These are phyloP conservation scores for Bipolaris victoriae DNA, from an alignment of 2,329 filamentous ascomycete species.

Conservation along the genomic window DNA sequence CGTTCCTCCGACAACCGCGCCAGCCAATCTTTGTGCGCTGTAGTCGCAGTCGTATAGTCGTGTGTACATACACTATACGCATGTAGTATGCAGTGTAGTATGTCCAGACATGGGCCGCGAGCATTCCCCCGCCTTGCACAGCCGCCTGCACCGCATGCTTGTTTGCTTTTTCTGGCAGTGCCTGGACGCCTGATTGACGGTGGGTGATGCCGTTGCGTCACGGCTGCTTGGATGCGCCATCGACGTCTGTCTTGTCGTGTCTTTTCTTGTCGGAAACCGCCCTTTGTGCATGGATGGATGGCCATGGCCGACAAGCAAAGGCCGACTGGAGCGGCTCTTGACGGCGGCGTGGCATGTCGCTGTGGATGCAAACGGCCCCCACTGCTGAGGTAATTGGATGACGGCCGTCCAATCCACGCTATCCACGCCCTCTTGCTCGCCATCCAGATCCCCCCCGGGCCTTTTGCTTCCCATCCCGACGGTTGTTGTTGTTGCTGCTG, in stretches of 20 bases:
- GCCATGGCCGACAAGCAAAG: not conserved
- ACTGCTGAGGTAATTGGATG: constrained; percentile 45
- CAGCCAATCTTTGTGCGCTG: not conserved
- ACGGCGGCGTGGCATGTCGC: constrained; percentile 1
- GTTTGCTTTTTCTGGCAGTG: constrained; percentile 30
- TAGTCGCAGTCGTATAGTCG: too few species aligned
- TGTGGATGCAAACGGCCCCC: constrained; percentile 9
- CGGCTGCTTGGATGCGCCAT: too few species aligned
- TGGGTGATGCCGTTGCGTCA: not conserved
- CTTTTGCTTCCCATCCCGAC: constrained; percentile 1
- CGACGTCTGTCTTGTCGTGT: too few species aligned
- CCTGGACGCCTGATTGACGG: not conserved
- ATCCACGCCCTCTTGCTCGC: constrained; percentile 5
- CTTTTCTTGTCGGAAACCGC: too few species aligned
- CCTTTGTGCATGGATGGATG: too few species aligned
- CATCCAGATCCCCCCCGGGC: constrained; percentile 7
- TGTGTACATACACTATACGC: too few species aligned
- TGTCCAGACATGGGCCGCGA: constrained; percentile 3
- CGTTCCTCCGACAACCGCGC: constrained; percentile 26
- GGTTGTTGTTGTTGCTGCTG: constrained; percentile 14
- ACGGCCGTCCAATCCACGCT: constrained; percentile 25
- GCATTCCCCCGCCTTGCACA: constrained; percentile 7
- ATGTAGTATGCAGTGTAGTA: too few species aligned
- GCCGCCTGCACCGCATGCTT: constrained; percentile 2
- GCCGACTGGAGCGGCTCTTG: not conserved